Evolutionary conservation across 805 yeast genomes (phyloP), one percentile per base, ranked within the genome.

Genomic region (Zygotorulaspora sp.): DNA sequence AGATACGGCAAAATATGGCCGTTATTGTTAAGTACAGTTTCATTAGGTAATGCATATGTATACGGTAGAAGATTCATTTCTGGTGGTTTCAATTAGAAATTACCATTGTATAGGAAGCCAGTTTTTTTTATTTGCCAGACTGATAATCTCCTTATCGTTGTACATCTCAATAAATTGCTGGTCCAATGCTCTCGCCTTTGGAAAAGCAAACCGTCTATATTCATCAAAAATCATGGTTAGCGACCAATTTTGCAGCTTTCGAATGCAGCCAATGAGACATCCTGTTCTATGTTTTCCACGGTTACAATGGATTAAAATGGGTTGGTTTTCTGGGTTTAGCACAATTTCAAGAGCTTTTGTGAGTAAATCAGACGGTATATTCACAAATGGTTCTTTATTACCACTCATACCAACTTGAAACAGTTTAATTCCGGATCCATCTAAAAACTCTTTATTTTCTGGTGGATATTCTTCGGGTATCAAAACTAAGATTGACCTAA

Each of bases 221-320:
- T 92, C 98, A 53, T 92, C 97, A 55, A 92, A 88, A 13, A 90
- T 92, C 78, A 90, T 84, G 2, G 96, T 82, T 46, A 88, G 63
- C 2, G 95, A 81, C 98, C 98, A 92, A 43, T 80, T 78, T 57
- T 90, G 97, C 36, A 89, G 64, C 51, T 92, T 71, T 43, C 98
- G 67, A 22, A 92, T 71, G 55, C 96, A 90, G 2, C 98, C 98
- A 20, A 92, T 89, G 11, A 92, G 69, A 61, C 97, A 92, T 0
- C 98, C 98, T 0, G 98, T 92, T 50, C 98, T 72, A 61, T 92
- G 98, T 60, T 90, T 92, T 8, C 98, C 98, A 42, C 96, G 68
- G 63, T 92, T 92, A 64, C 98, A 92, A 61, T 92, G 98, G 30
- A 92, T 85, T 46, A 92, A 67, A 9, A 92, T 68, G 2, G 98